phyloP scores from a whole-genome alignment of 768 basidiomycete genomes.

The Mycena leptocephala region DNA sequence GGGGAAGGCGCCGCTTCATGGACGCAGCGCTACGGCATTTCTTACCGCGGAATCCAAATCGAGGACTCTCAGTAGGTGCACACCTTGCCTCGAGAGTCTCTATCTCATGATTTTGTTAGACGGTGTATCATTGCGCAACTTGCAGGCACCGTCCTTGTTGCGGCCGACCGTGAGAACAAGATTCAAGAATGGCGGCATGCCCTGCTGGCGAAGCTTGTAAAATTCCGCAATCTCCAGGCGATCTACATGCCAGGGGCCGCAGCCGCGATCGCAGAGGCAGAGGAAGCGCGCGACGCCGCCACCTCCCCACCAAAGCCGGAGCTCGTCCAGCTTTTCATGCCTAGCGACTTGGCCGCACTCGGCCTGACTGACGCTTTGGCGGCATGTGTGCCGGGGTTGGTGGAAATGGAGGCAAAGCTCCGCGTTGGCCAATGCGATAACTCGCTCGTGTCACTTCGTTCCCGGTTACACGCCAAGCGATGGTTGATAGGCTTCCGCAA shows the following conservation, averaged over 20 bases:
- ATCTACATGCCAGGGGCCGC: conserved; percentile 23
- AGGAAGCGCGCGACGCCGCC: background rate
- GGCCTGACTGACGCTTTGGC: no score
- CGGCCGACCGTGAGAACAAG: conserved; percentile 6
- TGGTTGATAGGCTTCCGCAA: conserved; percentile 18
- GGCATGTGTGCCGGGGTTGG: no score
- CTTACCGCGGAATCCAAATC: conserved; percentile 15
- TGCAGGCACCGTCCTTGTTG: background rate
- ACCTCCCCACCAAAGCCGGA: conserved; percentile 9
- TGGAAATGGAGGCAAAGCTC: no score
- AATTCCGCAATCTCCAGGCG: conserved; percentile 15
- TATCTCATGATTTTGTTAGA: background rate
- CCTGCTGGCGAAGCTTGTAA: background rate
- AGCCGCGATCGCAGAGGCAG: background rate
- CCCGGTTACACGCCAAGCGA: conserved; percentile 16
- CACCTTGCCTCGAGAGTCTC: no score
- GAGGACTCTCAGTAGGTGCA: conserved; percentile 30
- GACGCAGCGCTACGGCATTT: no score
- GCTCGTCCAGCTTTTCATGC: no score
- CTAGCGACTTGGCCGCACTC: no score
- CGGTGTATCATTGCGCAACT: conserved; percentile 1
- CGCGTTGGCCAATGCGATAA: no score
- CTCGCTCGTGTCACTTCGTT: background rate
- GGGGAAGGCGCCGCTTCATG: background rate
- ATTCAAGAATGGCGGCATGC: conserved; percentile 23